Evolutionary conservation across 768 basidiomycete species (phyloP).

Genomic region (Tricholoma sp.): DNA sequence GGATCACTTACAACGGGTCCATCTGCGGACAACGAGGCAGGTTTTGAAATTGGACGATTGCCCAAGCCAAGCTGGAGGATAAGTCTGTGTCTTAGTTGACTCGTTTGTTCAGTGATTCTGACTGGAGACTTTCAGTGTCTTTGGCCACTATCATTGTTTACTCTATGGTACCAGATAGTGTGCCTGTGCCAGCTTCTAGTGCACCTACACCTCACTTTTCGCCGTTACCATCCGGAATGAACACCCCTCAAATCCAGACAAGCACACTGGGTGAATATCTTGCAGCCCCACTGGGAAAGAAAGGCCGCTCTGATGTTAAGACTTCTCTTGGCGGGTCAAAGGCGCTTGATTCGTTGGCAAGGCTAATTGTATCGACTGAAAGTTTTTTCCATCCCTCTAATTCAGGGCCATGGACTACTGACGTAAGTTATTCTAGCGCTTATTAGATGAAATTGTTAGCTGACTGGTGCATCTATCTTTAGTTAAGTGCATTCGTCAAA

Average conservation of each 20-base stretch:
- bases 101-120: conserved; percentile 7
- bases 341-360: conserved; percentile 81
- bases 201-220: conserved; percentile 72
- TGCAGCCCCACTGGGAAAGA: conserved; percentile 51
- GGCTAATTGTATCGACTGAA: conserved; percentile 82
- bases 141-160: conserved; percentile 84
- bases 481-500: conserved; percentile 84
- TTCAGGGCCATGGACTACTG: conserved; percentile 76
- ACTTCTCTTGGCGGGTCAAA: conserved; percentile 79
- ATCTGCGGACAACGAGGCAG: conserved; percentile 65
- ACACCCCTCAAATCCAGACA: conserved; percentile 48
- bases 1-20: conserved; percentile 76
- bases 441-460: neutral
- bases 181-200: conserved; percentile 52
- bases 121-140: conserved; percentile 43
- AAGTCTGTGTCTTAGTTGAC: conserved; percentile 33
- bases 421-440: conserved; percentile 38
- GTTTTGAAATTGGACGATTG: conserved; percentile 68
- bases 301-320: conserved; percentile 33
- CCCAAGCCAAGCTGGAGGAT: conserved; percentile 75
- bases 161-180: conserved; percentile 72
- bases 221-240: conserved; percentile 59
- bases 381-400: conserved; percentile 91
- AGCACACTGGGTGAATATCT: conserved; percentile 51
- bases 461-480: neutral